Conservation (phyloP, 768 basidiomycete species). For the Cubamyces lactineus region DNA sequence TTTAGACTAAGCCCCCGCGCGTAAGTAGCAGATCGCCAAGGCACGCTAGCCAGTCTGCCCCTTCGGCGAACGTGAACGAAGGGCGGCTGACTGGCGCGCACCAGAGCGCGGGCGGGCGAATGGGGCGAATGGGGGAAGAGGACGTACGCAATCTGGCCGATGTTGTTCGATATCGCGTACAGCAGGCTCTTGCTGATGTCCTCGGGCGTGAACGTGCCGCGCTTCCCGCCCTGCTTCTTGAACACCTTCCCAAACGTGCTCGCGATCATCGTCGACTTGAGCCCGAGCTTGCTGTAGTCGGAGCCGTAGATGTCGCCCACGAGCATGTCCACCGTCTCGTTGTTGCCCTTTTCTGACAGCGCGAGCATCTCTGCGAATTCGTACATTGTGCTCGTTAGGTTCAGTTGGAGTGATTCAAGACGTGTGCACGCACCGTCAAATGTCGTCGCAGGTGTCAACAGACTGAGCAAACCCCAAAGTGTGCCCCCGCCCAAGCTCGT, state of each 20-base stretch:
- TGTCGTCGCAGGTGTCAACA: conserved; percentile 91
- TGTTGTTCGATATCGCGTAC: conserved; percentile 98
- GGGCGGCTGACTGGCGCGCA: background rate
- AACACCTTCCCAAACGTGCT: conserved; percentile 99
- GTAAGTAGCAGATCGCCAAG: conserved; percentile 7
- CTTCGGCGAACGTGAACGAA: background rate
- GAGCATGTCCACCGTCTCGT: conserved; percentile 95
- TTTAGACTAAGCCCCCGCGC: background rate
- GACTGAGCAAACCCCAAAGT: conserved; percentile 91
- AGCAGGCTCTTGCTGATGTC: conserved; percentile 94
- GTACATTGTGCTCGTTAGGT: background rate
- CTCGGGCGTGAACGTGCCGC: conserved; percentile 80
- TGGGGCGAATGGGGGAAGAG: background rate
- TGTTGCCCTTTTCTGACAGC: conserved; percentile 92
- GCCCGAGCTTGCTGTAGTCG: conserved; percentile 91
- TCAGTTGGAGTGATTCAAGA: background rate
- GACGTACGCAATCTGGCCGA: conserved; percentile 98
- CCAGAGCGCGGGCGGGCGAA: too few relatives aligned
- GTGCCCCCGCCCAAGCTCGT: conserved; percentile 98
- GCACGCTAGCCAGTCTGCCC: background rate
- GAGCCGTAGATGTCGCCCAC: conserved; percentile 99
- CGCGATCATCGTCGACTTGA: conserved; percentile 98
- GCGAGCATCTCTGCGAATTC: conserved; percentile 84
- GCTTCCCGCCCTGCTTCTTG: conserved; percentile 82
- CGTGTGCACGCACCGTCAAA: conserved; percentile 83